Base-by-base conservation (phyloP, 2,329 filamentous ascomycete genomes). In the Albifimbria verrucaria region DNA sequence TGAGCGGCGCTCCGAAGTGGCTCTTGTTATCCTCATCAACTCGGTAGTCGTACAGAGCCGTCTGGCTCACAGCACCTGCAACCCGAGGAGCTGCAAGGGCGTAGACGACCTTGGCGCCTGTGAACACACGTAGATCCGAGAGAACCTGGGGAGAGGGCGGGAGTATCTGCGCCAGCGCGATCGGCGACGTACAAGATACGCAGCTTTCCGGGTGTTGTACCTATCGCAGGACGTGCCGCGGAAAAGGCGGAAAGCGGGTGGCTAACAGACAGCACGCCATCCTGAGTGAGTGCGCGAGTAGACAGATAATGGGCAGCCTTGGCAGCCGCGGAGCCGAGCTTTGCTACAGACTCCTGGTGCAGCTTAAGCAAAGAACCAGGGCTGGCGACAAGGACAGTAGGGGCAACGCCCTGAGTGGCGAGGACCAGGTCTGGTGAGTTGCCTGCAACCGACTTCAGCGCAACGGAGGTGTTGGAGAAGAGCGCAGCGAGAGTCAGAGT, bases 21-120 rank as follows among this genome's bases (percentile, higher is more conserved):
- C 66, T 62, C 49, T 62, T 58, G 49, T 57, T 60, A 43, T 70
- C 66, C 41, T 68, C 70, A 36, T 71, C 73, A 56, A 80, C 78
- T 59, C 93, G 79, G 69, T 97, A 97, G 68, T 97, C 93, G 65
- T 90, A 95, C 39, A 92, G 80, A 56, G 90, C 86, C 7, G 90
- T 96, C 73, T 97, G 93, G 1, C 88, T 78, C n/a, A 96, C 83
- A 1, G 92, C 88, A 36, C 94, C 94, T 2, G 92, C 93, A n/a
- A 97, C 89, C 55, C 84, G 83, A 22, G 90, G 77, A 1, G 89
- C 86, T 18, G 91, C 89, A 51, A 99, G 78, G 3, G 92, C 92
- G 69, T 97, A 96, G 49, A 95, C 79, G 52, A 97, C 78, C 49
- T 91, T 84, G 2, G 91, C 87, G 24, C 88, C 83, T 2, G 89